Conservation (phyloP, 805 yeast genomes). For the Metschnikowia arizonensis region DNA sequence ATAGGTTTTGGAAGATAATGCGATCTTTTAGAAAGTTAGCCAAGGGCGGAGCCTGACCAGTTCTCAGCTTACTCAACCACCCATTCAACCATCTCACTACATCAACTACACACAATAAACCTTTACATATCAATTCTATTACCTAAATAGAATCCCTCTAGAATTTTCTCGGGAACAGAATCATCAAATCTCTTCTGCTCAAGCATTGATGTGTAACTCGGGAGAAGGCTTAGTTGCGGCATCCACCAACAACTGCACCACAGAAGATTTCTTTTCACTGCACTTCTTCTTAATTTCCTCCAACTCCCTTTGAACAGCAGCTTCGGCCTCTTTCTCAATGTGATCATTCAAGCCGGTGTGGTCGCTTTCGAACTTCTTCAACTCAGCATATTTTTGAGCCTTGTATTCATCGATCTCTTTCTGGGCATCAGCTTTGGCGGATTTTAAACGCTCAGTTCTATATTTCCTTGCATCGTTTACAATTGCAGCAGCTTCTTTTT, state of each 20-base stretch:
- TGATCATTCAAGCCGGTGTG: conserved; percentile 72
- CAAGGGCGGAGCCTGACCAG: conserved; percentile 22
- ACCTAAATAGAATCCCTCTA: background rate
- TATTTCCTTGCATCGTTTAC: conserved; percentile 87
- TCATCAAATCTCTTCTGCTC: background rate
- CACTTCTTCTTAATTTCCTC: conserved; percentile 63
- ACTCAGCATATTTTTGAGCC: conserved; percentile 75
- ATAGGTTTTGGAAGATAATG: conserved; percentile 60
- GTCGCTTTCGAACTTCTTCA: conserved; percentile 64
- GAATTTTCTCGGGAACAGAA: background rate
- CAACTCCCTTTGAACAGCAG: conserved; percentile 66
- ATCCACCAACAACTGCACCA: conserved; percentile 70
- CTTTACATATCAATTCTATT: background rate
- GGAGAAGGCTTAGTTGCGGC: conserved; percentile 79
- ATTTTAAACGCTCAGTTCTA: conserved; percentile 84
- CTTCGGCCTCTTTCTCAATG: conserved; percentile 76
- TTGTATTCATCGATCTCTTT: conserved; percentile 85
- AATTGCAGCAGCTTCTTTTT: conserved; percentile 94
- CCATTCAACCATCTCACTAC: too few species aligned
- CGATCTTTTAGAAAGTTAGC: conserved; percentile 39
- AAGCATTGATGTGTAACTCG: conserved; percentile 77
- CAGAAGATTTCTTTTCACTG: conserved; percentile 56
- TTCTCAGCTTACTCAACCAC: too few species aligned
- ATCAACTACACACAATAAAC: background rate
- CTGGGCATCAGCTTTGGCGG: conserved; percentile 91